Evolutionary conservation across 2,329 filamentous ascomycete species (phyloP).

Genomic region (Colletotrichum karsti): DNA sequence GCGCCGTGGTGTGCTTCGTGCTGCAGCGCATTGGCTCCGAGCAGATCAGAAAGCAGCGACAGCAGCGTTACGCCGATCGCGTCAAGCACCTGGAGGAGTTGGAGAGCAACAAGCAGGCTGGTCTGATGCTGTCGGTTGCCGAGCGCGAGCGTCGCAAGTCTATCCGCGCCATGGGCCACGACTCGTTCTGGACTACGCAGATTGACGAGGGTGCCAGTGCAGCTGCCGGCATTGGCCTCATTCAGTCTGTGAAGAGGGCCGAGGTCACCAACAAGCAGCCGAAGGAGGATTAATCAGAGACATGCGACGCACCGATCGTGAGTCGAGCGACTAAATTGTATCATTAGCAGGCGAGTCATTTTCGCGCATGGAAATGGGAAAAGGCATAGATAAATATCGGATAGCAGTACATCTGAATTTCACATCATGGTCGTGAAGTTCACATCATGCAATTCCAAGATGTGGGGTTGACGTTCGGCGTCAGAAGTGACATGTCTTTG

Average conservation of each 20-base stretch:
- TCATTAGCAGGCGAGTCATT: neutral
- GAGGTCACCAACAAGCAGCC: constrained; percentile 19
- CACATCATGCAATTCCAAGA: neutral
- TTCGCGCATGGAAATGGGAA: neutral
- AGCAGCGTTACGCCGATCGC: constrained; percentile 46
- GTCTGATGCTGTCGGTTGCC: constrained; percentile 40
- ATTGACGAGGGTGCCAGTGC: constrained; percentile 47
- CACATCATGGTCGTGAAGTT: neutral
- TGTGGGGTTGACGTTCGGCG: neutral
- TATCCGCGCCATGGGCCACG: constrained; percentile 40
- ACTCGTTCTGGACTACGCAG: constrained; percentile 52
- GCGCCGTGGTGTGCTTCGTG: constrained; percentile 47
- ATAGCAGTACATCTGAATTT: neutral
- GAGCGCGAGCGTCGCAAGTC: constrained; percentile 49
- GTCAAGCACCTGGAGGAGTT: constrained; percentile 48
- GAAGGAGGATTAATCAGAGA: constrained; percentile 26
- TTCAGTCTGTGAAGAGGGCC: constrained; percentile 37
- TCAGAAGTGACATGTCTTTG: constrained; percentile 9
- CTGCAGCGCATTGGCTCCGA: constrained; percentile 49
- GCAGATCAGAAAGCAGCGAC: constrained; percentile 48
- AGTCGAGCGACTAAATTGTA: neutral
- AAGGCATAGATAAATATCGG: neutral
- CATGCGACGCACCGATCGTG: neutral
- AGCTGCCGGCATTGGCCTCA: constrained; percentile 42
- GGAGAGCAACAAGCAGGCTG: constrained; percentile 45